Base-by-base conservation (phyloP, 345 rosid genomes). In the Populus ilicifolia region DNA sequence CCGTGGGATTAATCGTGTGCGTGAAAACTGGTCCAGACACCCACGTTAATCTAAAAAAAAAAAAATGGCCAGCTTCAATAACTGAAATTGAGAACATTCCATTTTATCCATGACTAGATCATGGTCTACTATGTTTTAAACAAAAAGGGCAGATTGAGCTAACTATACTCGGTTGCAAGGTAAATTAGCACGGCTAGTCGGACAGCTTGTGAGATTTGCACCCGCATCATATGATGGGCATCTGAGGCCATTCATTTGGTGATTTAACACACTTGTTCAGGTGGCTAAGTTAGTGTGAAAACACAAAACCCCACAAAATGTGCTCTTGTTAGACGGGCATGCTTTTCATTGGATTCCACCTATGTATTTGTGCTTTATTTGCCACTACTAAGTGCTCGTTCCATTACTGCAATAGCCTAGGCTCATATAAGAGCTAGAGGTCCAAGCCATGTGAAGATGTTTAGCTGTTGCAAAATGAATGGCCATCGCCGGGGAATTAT, bases 61-160 rank as follows among this genome's bases (percentile, higher is more conserved):
- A 27, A 75, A 83, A 77, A 79, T 82, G 77, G 77, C 82, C 83
- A 64, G 65, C 80, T 69, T 78, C 77, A 69, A 69, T 23, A 27
- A 52, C 67, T 64, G 65, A 78, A 71, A 73, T 46, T 61, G 35
- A 75, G 75, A 79, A 81, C 83, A 86, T 79, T 80, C 81, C 69
- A 36, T 39, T 83, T 64, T 80, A 36, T 66, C 64, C 23, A 46
- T 50, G 21, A 50, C n/a, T 44, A 14, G 44, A 18, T 74, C 25
- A 27, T 29, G n/a, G 30, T 67, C 67, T 52, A 0, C 61, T 35
- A 50, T 64, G 27, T 64, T 41, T 14, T 2, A 25, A 43, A 6
- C 35, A n/a, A 25, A 41, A 69, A 39, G 10, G 21, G 33, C 11
- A 36, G 54, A 52, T 35, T 54, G 7, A 44, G 4, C 44, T 9